Conservation (phyloP, 2,329 filamentous ascomycete genomes). For the Thelonectria blattea region DNA sequence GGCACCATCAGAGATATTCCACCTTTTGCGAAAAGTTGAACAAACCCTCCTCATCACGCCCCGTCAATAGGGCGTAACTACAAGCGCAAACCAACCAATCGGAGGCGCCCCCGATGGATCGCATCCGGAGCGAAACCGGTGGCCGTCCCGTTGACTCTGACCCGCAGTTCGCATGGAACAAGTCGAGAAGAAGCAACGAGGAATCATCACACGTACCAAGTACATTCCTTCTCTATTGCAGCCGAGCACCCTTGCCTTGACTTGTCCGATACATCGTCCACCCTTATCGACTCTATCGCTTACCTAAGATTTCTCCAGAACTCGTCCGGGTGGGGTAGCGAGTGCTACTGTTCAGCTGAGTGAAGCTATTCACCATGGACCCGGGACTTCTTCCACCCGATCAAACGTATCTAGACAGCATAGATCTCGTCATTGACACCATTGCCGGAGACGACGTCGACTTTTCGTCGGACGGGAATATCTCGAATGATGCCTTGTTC, state of each 20-base stretch:
- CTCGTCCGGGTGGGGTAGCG: neutral
- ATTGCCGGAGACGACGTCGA: neutral
- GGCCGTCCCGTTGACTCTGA: neutral
- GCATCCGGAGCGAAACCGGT: conserved; percentile 4
- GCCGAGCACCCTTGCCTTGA: too few relatives aligned
- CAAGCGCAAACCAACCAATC: conserved; percentile 15
- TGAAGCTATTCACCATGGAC: neutral
- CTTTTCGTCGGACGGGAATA: conserved; percentile 6
- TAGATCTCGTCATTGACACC: conserved; percentile 1
- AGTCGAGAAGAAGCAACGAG: neutral
- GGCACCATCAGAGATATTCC: too few relatives aligned
- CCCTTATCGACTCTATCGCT: neutral
- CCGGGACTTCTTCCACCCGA: neutral
- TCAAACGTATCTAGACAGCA: neutral
- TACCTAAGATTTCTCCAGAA: neutral
- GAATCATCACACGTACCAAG: neutral
- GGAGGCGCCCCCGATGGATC: neutral
- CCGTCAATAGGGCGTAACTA: conserved; percentile 21
- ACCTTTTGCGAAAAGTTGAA: neutral
- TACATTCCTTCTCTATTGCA: neutral
- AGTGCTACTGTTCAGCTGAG: too few relatives aligned
- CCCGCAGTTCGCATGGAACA: neutral
- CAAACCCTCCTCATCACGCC: conserved; percentile 3
- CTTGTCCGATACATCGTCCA: too few relatives aligned
- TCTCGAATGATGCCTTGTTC: neutral